A percentile compares a stretch with the other conserved stretches of the same genome.
Evolutionary conservation across 257 asterid species (phyloP).

Genomic region (Solanum megistacrolobum): DNA sequence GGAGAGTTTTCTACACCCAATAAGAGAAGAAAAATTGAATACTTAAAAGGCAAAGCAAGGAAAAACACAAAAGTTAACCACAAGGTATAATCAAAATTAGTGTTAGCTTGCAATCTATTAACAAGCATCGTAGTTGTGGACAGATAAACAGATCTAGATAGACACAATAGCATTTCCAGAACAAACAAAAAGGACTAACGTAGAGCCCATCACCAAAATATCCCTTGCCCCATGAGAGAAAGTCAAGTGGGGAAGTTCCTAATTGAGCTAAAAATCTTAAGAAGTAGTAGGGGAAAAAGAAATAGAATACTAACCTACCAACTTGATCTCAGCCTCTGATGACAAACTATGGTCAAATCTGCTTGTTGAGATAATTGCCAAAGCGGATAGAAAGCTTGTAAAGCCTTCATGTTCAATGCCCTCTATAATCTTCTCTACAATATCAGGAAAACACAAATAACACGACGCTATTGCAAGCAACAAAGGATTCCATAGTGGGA

Average conservation of each 20-base stretch:
- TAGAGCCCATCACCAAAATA: not conserved
- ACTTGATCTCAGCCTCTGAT: slow-evolving; percentile 21
- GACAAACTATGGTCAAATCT: slow-evolving; percentile 21
- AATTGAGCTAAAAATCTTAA: not conserved
- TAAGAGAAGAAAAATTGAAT: not conserved
- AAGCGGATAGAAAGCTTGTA: slow-evolving; percentile 14
- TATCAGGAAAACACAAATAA: slow-evolving; percentile 25
- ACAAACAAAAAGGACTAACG: not conserved
- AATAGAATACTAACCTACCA: slow-evolving; percentile 21
- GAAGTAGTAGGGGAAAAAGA: not conserved
- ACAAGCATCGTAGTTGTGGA: not conserved
- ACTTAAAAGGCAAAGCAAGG: not conserved
- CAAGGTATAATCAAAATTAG: not conserved
- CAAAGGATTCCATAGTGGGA: slow-evolving; percentile 31
- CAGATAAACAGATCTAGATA: not conserved
- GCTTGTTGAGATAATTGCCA: slow-evolving; percentile 18
- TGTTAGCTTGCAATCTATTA: not conserved
- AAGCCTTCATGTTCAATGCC: slow-evolving; percentile 19
- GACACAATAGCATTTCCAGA: not conserved
- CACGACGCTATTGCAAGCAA: slow-evolving; percentile 29
- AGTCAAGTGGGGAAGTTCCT: not conserved
- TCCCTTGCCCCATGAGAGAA: not conserved
- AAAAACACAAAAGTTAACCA: not conserved
- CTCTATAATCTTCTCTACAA: slow-evolving; percentile 17
- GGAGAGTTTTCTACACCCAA: not conserved